These are phyloP conservation scores for Boletus rex-veris DNA, from an alignment of 768 basidiomycete genomes.

Conservation along the genomic window DNA sequence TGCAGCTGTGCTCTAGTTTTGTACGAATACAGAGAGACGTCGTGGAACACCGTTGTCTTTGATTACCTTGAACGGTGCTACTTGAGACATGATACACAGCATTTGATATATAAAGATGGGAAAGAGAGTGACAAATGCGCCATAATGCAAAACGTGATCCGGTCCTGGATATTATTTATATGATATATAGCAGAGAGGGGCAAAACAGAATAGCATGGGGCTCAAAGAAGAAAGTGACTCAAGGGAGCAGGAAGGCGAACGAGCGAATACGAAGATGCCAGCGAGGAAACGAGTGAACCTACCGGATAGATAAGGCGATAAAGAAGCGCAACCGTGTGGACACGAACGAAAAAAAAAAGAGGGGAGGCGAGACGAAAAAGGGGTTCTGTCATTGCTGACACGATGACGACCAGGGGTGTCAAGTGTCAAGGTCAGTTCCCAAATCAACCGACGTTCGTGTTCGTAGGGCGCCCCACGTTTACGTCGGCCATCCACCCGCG, in stretches of 20 bases:
- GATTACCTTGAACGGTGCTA: too few species aligned
- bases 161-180: slow-evolving; percentile 13
- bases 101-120: neutral
- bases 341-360: slow-evolving; percentile 9
- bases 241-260: slow-evolving; percentile 1
- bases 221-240: neutral
- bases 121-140: slow-evolving; percentile 10
- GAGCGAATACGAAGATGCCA: neutral
- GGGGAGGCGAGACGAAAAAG: neutral
- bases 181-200: slow-evolving; percentile 5
- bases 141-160: slow-evolving; percentile 5
- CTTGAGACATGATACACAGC: slow-evolving; percentile 11
- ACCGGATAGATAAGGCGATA: slow-evolving; percentile 16
- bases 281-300: neutral
- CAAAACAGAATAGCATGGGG: neutral
- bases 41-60: neutral
- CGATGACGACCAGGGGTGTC: slow-evolving; percentile 6
- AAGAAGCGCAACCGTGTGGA: slow-evolving; percentile 16
- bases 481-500: slow-evolving; percentile 77
- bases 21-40: slow-evolving; percentile 17
- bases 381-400: slow-evolving; percentile 7
- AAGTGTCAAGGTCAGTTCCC: slow-evolving; percentile 6
- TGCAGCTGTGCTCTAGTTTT: slow-evolving; percentile 7
- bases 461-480: slow-evolving; percentile 7
- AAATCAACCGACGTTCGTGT: slow-evolving; percentile 4